These are phyloP conservation scores for Globisporangium uncinulatum DNA, from an alignment of 352 stramenopile genomes.

Conservation along the genomic window DNA sequence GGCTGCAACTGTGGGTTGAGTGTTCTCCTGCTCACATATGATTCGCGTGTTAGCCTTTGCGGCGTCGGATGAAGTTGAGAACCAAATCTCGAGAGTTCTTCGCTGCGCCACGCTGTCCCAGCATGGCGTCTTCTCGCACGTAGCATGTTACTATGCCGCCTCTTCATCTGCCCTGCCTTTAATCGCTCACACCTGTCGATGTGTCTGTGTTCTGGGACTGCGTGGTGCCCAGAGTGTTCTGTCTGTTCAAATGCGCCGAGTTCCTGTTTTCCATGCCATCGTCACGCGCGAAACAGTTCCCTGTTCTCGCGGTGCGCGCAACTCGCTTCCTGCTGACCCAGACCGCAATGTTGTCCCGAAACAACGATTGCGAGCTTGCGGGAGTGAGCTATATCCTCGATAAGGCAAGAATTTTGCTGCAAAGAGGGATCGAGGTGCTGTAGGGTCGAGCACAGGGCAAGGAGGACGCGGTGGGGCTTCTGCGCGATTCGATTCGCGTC, in stretches of 20 bases:
- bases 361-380: slow-evolving; percentile 24
- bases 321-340: slow-evolving; percentile 40
- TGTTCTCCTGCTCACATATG: neutral
- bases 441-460: neutral
- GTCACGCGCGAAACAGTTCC: slow-evolving; percentile 18
- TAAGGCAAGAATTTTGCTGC: slow-evolving; percentile 15
- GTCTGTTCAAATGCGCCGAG: slow-evolving; percentile 32
- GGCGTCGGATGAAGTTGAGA: slow-evolving; percentile 10
- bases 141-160: slow-evolving; percentile 1
- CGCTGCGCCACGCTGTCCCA: slow-evolving; percentile 19
- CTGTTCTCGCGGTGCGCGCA: slow-evolving; percentile 20
- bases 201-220: neutral
- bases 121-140: slow-evolving; percentile 38
- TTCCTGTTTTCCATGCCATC: slow-evolving; percentile 32
- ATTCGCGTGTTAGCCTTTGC: slow-evolving; percentile 14
- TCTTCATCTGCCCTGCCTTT: neutral
- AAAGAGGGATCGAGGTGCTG: neutral
- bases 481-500: slow-evolving; percentile 22
- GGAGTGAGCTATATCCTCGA: slow-evolving; percentile 25
- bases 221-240: slow-evolving; percentile 15
- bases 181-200: neutral
- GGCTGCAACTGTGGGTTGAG: no score
- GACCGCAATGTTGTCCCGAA: slow-evolving; percentile 26
- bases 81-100: slow-evolving; percentile 26
- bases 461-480: slow-evolving; percentile 13